Conservation (phyloP, 148 eudicot genomes). For the Rhododendron griersonianum region DNA sequence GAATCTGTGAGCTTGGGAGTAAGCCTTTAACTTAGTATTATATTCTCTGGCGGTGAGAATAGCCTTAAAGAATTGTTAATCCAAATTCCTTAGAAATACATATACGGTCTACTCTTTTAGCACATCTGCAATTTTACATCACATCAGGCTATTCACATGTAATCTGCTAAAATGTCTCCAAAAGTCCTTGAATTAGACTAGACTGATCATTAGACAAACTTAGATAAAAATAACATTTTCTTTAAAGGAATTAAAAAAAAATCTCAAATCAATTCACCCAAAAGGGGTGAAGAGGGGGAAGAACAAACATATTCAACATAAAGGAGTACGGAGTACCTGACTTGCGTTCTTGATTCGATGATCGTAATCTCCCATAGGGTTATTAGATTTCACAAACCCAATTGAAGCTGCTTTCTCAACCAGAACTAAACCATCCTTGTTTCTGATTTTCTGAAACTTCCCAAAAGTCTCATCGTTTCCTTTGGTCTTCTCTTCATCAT, state of each 20-base stretch:
- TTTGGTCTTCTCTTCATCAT: slow-evolving; percentile 30
- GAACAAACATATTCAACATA: background rate
- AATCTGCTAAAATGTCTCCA: background rate
- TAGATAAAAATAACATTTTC: background rate
- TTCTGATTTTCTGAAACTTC: slow-evolving; percentile 4
- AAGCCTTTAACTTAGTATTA: background rate
- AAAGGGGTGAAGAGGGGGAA: too few relatives aligned
- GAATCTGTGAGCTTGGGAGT: background rate
- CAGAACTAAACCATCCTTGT: slow-evolving; percentile 13
- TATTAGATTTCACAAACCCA: slow-evolving; percentile 7
- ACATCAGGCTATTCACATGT: background rate
- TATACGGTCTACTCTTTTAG: background rate
- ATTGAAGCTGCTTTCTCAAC: slow-evolving; percentile 15
- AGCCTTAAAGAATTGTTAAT: background rate
- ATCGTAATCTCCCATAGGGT: background rate
- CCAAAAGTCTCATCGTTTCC: slow-evolving; percentile 21
- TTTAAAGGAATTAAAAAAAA: background rate
- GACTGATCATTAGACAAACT: background rate
- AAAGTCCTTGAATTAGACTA: background rate
- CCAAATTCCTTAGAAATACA: background rate
- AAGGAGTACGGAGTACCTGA: slow-evolving; percentile 24
- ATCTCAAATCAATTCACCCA: background rate
- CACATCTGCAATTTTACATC: background rate
- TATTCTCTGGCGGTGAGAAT: too few relatives aligned
- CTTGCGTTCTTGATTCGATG: background rate